A percentile compares a stretch with the other conserved stretches of the same genome.
Conservation (phyloP, 768 basidiomycete genomes). For the Phlegmacium glaucopus region DNA sequence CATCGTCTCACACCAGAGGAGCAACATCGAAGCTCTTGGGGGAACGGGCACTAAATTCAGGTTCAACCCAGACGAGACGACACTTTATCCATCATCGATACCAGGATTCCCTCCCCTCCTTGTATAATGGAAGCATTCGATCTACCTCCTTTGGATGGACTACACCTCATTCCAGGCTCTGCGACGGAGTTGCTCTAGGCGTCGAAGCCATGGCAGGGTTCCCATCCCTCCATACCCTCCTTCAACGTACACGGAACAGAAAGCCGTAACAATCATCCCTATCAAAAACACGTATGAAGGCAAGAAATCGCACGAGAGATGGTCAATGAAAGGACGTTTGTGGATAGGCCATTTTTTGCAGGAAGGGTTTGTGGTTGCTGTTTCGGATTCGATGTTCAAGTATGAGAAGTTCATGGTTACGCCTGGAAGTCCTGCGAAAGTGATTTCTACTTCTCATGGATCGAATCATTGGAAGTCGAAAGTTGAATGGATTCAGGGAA, state of each 20-base stretch:
- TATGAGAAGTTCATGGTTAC: slow-evolving; percentile 70
- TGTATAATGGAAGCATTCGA: slow-evolving; percentile 83
- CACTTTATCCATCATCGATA: slow-evolving; percentile 82
- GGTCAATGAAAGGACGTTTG: slow-evolving; percentile 74
- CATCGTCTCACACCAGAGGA: slow-evolving; percentile 77
- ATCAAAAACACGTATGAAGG: slow-evolving; percentile 73
- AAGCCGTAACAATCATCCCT: slow-evolving; percentile 82
- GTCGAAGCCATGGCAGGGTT: slow-evolving; percentile 89
- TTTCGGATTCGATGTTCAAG: slow-evolving; percentile 85
- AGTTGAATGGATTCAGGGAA: slow-evolving; percentile 76
- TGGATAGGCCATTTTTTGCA: slow-evolving; percentile 95
- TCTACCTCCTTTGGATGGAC: slow-evolving; percentile 81
- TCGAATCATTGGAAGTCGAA: slow-evolving; percentile 76
- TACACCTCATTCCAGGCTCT: slow-evolving; percentile 86
- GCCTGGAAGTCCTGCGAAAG: slow-evolving; percentile 47
- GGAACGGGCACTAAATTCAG: slow-evolving; percentile 81
- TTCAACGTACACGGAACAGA: slow-evolving; percentile 93
- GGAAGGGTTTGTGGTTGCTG: slow-evolving; percentile 82
- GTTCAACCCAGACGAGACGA: slow-evolving; percentile 62
- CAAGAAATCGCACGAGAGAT: slow-evolving; percentile 68
- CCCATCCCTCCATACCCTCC: slow-evolving; percentile 90
- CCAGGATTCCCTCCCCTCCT: slow-evolving; percentile 91
- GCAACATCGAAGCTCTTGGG: slow-evolving; percentile 63
- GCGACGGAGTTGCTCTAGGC: slow-evolving; percentile 87
- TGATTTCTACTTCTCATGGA: slow-evolving; percentile 74